phyloP scores from a whole-genome alignment of 768 basidiomycete species.

The Lentinula sp. region DNA sequence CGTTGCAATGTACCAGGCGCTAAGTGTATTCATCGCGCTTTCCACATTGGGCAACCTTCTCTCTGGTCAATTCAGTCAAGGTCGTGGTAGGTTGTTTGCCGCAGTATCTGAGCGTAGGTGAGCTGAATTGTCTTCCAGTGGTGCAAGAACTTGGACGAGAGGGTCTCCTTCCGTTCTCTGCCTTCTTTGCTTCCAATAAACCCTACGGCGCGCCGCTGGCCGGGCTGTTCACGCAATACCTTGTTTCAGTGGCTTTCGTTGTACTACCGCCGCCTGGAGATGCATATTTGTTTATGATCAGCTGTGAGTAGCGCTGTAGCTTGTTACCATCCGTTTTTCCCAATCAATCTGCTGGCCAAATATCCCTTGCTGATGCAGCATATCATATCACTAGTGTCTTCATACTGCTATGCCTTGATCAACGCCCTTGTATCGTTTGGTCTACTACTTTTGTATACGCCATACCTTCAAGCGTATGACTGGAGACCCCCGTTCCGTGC shows the following conservation, averaged over 20 bases:
- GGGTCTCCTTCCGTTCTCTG: constrained; percentile 59
- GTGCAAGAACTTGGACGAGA: constrained; percentile 72
- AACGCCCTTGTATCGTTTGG: constrained; percentile 58
- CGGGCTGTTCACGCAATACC: constrained; percentile 58
- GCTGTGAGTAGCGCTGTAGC: constrained; percentile 32
- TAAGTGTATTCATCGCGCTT: constrained; percentile 58
- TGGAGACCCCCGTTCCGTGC: constrained; percentile 68
- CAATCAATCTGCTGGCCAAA: not conserved
- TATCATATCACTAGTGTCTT: constrained; percentile 35
- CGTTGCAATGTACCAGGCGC: constrained; percentile 27
- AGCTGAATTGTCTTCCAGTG: constrained; percentile 27
- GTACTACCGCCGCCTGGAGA: constrained; percentile 62
- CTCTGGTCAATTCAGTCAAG: constrained; percentile 58
- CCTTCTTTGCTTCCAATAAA: constrained; percentile 64
- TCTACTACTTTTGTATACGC: constrained; percentile 53
- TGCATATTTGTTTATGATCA: constrained; percentile 67
- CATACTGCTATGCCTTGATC: constrained; percentile 52
- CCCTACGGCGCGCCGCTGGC: constrained; percentile 64
- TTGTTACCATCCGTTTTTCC: not conserved
- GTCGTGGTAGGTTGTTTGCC: constrained; percentile 41
- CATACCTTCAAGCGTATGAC: constrained; percentile 29
- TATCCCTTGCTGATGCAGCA: no score
- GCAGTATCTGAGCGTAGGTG: not conserved
- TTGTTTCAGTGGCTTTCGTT: constrained; percentile 50
- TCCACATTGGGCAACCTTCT: constrained; percentile 63